Conservation (phyloP, 1,284 basidiomycete species). For the Sporisorium graminicola region DNA sequence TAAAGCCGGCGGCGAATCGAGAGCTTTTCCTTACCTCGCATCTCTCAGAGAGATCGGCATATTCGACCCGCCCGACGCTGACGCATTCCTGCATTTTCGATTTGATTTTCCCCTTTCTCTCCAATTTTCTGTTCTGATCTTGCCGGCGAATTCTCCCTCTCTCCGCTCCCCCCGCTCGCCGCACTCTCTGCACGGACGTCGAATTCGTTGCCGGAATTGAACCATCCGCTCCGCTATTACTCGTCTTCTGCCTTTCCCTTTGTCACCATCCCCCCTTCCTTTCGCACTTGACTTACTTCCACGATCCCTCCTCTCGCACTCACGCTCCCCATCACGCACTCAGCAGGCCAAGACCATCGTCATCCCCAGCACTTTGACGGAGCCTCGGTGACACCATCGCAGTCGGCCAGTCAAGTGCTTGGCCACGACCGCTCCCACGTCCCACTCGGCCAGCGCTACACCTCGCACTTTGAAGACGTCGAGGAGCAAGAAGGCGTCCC, state of each 20-base stretch:
- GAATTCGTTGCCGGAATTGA: neutral
- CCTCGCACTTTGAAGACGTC: constrained; percentile 58
- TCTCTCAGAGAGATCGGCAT: neutral
- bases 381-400: constrained; percentile 69
- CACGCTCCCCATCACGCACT: neutral
- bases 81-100: constrained; percentile 5
- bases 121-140: no score
- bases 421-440: constrained; percentile 43
- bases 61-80: neutral
- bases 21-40: neutral
- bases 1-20: no score
- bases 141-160: no score
- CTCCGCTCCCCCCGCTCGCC: neutral
- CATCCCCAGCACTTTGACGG: constrained; percentile 56
- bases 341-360: constrained; percentile 29
- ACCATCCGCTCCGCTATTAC: constrained; percentile 1
- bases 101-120: neutral
- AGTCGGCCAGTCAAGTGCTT: constrained; percentile 70
- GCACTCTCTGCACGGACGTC: constrained; percentile 8
- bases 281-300: neutral
- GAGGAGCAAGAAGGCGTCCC: constrained; percentile 52
- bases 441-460: constrained; percentile 48
- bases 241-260: neutral
- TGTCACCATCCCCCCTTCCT: neutral
- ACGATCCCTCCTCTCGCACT: neutral